Evolutionary conservation across 1,284 basidiomycete genomes (phyloP).

Genomic region (Schizopora paradoxa): DNA sequence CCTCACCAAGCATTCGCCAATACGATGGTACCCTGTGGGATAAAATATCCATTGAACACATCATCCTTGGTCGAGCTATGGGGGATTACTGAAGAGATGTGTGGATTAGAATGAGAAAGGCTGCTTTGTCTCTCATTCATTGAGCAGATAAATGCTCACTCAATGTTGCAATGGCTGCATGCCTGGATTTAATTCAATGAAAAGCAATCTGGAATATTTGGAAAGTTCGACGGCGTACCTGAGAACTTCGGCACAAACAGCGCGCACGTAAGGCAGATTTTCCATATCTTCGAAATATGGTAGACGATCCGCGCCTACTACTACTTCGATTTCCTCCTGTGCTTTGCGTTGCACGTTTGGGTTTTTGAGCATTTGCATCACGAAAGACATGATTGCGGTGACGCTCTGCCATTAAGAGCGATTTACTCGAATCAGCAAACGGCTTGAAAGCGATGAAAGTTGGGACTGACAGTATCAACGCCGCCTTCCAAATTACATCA

Average conservation of each 20-base stretch:
- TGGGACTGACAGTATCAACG: too few relatives aligned
- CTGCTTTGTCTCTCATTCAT: too few relatives aligned
- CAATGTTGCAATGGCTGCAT: too few relatives aligned
- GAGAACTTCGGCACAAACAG: slow-evolving; percentile 55
- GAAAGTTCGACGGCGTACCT: too few relatives aligned
- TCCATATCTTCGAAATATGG: slow-evolving; percentile 57
- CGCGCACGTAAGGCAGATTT: slow-evolving; percentile 55
- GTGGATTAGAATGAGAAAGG: too few relatives aligned
- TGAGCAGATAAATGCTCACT: too few relatives aligned
- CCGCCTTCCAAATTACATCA: too few relatives aligned
- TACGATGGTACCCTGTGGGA: slow-evolving; percentile 19
- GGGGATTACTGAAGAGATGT: slow-evolving; percentile 19
- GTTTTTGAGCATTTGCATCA: slow-evolving; percentile 45
- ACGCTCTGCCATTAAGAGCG: too few relatives aligned
- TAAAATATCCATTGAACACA: slow-evolving; percentile 18
- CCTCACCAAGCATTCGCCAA: slow-evolving; percentile 21
- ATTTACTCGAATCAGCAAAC: too few relatives aligned
- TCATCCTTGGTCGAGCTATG: slow-evolving; percentile 17
- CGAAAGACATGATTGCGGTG: slow-evolving; percentile 2
- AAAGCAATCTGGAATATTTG: not conserved
- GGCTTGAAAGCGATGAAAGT: too few relatives aligned
- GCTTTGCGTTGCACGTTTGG: slow-evolving; percentile 48
- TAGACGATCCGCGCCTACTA: slow-evolving; percentile 53
- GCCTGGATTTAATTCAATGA: too few relatives aligned
- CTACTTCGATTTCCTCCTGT: slow-evolving; percentile 56